phyloP scores from a whole-genome alignment of 1,284 basidiomycete species.

The Ustilago loliicola region DNA sequence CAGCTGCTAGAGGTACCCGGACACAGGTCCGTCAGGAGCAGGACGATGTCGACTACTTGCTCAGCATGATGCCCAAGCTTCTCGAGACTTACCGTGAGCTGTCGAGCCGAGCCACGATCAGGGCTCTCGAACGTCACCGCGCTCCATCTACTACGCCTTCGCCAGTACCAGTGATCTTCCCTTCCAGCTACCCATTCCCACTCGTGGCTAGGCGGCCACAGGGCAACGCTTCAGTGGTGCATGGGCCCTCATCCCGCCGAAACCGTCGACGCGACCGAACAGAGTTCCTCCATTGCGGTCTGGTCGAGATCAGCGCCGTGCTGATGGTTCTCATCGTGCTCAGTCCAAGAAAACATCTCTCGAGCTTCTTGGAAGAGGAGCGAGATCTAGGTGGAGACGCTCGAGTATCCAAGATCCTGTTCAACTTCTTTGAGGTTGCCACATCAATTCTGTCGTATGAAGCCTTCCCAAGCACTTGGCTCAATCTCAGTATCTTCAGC shows the following conservation, averaged over 20 bases:
- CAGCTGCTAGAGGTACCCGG: constrained; percentile 11
- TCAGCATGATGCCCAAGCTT: constrained; percentile 86
- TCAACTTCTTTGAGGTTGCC: constrained; percentile 84
- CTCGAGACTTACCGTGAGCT: constrained; percentile 90
- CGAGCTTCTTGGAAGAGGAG: constrained; percentile 77
- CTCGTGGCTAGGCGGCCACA: constrained; percentile 80
- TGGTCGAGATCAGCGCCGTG: constrained; percentile 88
- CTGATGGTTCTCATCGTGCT: constrained; percentile 85
- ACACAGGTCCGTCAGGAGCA: constrained; percentile 77
- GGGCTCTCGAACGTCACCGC: constrained; percentile 79
- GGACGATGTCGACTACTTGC: constrained; percentile 89
- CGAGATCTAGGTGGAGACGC: constrained; percentile 61
- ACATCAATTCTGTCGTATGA: constrained; percentile 87
- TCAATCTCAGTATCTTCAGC: constrained; percentile 89
- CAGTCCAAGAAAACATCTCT: constrained; percentile 81
- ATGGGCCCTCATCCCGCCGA: constrained; percentile 51
- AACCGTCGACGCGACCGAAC: constrained; percentile 39
- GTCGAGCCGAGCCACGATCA: constrained; percentile 77
- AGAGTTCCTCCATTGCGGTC: constrained; percentile 78
- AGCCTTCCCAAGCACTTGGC: constrained; percentile 90
- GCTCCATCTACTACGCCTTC: constrained; percentile 76
- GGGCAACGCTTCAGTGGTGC: constrained; percentile 52
- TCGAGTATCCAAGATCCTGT: constrained; percentile 77
- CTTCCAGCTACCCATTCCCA: constrained; percentile 92
- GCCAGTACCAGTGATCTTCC: constrained; percentile 85